A percentile compares a stretch with the other conserved stretches of the same genome.
These are phyloP conservation scores for Aureobasidium melanogenum DNA, from an alignment of 2,329 filamentous ascomycete species.

Conservation along the genomic window DNA sequence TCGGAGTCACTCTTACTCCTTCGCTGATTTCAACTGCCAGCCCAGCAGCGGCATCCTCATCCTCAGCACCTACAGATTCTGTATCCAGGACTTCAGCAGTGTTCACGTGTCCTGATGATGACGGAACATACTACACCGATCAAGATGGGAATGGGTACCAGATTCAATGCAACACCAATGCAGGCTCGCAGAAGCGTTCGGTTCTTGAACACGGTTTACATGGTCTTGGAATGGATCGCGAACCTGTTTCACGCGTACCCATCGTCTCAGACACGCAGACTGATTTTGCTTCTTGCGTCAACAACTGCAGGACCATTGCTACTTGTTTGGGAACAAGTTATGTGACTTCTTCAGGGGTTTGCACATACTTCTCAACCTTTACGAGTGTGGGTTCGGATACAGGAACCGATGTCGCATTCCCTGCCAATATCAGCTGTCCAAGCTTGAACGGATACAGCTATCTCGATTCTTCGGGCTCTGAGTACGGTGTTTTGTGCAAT, in stretches of 20 bases:
- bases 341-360: neutral
- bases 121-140: neutral
- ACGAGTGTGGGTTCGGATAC: neutral
- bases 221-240: neutral
- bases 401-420: neutral
- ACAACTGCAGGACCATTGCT: neutral
- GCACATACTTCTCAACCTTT: neutral
- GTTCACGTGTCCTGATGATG: neutral
- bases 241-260: neutral
- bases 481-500: neutral
- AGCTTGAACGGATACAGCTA: neutral
- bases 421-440: neutral
- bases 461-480: neutral
- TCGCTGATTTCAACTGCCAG: neutral
- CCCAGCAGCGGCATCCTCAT: neutral
- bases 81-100: neutral
- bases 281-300: constrained; percentile 1
- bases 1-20: neutral
- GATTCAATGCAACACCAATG: neutral
- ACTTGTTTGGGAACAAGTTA: neutral
- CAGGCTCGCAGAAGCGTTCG: neutral
- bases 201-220: neutral
- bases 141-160: neutral
- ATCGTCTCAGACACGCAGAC: neutral
- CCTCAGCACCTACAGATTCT: neutral